phyloP scores from a whole-genome alignment of 805 yeast species.

The Schizosaccharomyces osmophilus region DNA sequence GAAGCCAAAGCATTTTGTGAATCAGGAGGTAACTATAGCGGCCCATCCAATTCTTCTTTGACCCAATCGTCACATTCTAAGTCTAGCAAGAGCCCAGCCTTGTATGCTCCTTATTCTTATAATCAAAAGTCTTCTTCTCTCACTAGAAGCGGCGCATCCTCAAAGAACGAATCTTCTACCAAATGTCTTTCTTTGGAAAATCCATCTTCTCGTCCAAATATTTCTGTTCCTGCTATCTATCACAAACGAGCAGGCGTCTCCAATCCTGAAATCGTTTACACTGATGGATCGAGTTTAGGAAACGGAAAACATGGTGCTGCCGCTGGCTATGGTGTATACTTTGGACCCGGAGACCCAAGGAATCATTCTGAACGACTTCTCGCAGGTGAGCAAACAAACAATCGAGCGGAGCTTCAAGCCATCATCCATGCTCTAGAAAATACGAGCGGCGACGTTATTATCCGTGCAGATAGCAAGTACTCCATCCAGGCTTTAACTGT shows the following conservation, averaged over 20 bases:
- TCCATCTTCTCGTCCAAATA: too few species aligned
- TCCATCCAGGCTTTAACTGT: constrained; percentile 28
- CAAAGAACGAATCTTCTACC: too few species aligned
- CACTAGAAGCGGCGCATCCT: too few species aligned
- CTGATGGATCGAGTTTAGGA: constrained; percentile 55
- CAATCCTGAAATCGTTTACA: constrained; percentile 20
- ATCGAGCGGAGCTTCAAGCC: constrained; percentile 58
- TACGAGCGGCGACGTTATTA: constrained; percentile 16
- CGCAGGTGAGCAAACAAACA: constrained; percentile 38
- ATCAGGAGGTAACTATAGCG: background rate
- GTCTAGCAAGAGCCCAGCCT: background rate
- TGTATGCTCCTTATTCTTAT: too few species aligned
- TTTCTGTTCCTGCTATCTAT: too few species aligned
- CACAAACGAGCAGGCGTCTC: background rate
- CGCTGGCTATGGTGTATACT: constrained; percentile 61
- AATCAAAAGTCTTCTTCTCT: too few species aligned
- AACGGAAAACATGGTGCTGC: constrained; percentile 24
- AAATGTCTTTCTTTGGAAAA: too few species aligned
- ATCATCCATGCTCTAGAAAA: constrained; percentile 28
- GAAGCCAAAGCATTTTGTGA: constrained; percentile 22
- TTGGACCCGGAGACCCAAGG: constrained; percentile 28
- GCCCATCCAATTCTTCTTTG: background rate
- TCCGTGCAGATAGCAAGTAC: constrained; percentile 52
- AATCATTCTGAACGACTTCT: constrained; percentile 32
- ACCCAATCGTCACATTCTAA: background rate